Evolutionary conservation across 176 grass and related monocot species (phyloP).

Genomic region (Triticum urartu): DNA sequence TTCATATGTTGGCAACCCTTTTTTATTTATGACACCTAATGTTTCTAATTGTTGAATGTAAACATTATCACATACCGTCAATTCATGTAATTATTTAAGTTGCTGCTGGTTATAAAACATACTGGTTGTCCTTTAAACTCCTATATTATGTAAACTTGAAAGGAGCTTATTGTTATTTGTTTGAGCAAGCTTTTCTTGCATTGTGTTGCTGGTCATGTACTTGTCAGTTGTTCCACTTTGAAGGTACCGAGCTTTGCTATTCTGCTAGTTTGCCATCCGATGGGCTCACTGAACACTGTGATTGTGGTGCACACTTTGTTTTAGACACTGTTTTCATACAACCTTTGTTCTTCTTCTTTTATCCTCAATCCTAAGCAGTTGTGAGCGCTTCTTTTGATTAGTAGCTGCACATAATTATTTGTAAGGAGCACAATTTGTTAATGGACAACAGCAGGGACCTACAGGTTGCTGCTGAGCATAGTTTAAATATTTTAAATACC

Average conservation of each 20-base stretch:
- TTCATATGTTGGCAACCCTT: background rate
- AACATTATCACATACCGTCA: background rate
- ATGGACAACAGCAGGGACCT: background rate
- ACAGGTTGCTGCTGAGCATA: background rate
- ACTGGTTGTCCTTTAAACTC: background rate
- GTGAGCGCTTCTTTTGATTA: background rate
- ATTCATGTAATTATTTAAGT: background rate
- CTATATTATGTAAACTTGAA: constrained; percentile 17
- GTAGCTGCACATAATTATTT: background rate
- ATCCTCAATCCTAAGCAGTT: background rate
- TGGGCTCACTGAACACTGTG: background rate
- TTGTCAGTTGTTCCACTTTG: background rate
- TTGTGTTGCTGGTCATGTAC: background rate
- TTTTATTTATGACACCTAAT: background rate
- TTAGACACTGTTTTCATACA: background rate
- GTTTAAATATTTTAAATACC: background rate
- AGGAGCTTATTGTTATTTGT: background rate
- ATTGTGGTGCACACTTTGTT: background rate
- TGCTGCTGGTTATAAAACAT: background rate
- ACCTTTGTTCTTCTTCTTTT: background rate
- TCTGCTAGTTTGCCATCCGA: background rate
- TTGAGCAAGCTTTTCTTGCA: background rate
- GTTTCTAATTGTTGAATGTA: background rate
- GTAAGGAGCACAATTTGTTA: background rate
- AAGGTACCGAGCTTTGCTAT: background rate